Conservation (phyloP, 352 stramenopile genomes). For the Globisporangium cederbergense region DNA sequence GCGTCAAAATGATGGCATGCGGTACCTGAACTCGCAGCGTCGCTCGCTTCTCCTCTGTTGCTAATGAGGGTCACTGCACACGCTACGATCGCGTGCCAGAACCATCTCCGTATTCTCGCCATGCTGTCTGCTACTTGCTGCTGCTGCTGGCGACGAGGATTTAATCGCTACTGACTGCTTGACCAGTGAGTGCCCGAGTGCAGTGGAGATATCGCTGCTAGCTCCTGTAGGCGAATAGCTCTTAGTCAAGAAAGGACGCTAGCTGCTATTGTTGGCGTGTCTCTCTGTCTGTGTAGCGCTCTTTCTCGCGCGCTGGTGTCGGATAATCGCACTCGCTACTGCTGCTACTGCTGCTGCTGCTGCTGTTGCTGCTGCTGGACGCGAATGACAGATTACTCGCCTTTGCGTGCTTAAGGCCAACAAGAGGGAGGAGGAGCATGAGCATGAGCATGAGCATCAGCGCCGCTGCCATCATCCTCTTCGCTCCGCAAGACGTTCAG, state of each 20-base stretch:
- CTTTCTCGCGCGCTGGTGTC: background rate
- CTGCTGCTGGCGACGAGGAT: background rate
- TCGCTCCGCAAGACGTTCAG: background rate
- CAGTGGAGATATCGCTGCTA: background rate
- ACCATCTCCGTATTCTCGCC: slow-evolving; percentile 12
- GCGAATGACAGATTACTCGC: slow-evolving; percentile 6
- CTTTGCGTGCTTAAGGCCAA: background rate
- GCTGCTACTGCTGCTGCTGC: background rate
- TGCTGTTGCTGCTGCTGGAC: background rate
- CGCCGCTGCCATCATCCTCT: too few species aligned
- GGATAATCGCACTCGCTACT: background rate
- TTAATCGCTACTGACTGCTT: background rate
- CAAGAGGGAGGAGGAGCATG: background rate
- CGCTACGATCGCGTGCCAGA: slow-evolving; percentile 1
- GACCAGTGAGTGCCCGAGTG: background rate
- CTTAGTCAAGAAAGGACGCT: background rate
- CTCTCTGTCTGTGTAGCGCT: too few species aligned
- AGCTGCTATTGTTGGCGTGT: background rate
- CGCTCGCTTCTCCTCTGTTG: background rate
- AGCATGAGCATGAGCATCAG: background rate
- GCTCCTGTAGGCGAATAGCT: background rate
- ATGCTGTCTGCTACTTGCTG: slow-evolving; percentile 1
- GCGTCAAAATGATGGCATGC: too few species aligned
- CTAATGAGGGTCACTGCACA: background rate
- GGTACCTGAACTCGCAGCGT: slow-evolving; percentile 1